Percentiles rank a stretch among this genome's conserved stretches.
phyloP scores from a whole-genome alignment of 1,284 basidiomycete species.

The Cutaneotrichosporon cavernicola region DNA sequence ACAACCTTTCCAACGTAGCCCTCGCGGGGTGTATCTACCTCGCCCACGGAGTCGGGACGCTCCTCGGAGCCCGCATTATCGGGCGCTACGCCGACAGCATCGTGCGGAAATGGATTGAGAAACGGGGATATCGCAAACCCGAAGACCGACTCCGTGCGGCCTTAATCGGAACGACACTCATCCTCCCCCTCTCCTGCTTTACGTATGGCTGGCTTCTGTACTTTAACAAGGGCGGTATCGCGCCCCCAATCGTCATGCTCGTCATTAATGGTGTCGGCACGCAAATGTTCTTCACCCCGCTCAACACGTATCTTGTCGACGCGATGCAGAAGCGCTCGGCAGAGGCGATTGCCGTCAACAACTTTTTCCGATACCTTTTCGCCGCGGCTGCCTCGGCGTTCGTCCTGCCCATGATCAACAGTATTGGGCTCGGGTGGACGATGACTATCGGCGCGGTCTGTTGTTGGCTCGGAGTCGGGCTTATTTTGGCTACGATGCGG shows the following conservation, averaged over 20 bases:
- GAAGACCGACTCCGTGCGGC: constrained; percentile 63
- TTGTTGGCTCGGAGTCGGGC: constrained; percentile 29
- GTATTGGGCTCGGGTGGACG: constrained; percentile 60
- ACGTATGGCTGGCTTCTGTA: constrained; percentile 48
- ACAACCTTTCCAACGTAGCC: constrained; percentile 62
- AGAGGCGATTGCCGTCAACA: constrained; percentile 56
- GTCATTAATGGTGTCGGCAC: constrained; percentile 53
- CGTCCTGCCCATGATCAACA: constrained; percentile 59
- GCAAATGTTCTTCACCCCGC: constrained; percentile 57
- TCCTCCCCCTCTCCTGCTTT: constrained; percentile 53
- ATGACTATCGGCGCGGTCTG: constrained; percentile 57
- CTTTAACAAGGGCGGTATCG: constrained; percentile 43
- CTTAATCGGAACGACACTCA: constrained; percentile 55
- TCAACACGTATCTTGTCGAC: constrained; percentile 62
- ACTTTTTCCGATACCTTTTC: constrained; percentile 50
- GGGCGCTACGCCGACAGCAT: constrained; percentile 60
- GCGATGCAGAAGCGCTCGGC: constrained; percentile 59
- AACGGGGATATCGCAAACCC: constrained; percentile 58
- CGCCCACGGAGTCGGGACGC: constrained; percentile 63
- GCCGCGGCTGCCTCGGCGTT: constrained; percentile 53
- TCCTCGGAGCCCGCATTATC: constrained; percentile 60
- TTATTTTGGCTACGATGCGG: constrained; percentile 27
- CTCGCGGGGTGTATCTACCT: constrained; percentile 64
- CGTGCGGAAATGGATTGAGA: constrained; percentile 56
- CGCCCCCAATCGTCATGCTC: constrained; percentile 39